Base-by-base conservation (phyloP, 2,329 filamentous ascomycete species). In the Talaromyces sp. region DNA sequence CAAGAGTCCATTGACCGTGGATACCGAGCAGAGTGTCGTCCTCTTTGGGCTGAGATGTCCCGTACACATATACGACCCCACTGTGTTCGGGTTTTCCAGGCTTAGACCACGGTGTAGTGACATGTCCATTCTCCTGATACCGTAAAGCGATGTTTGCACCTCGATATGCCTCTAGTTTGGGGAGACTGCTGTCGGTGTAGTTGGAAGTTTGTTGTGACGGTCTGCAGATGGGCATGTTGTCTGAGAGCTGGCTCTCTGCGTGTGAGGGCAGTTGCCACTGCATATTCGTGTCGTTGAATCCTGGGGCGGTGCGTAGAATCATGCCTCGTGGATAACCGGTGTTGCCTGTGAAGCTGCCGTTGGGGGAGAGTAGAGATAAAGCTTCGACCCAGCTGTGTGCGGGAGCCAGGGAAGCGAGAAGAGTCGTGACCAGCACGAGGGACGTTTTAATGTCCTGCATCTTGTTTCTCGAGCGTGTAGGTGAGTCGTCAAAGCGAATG, bases 361-460 rank as follows among this genome's bases (percentile, higher is more conserved):
- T 90, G 31, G 86, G 76, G 62, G 88, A 86, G 75, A 97, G 88
- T 65, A 88, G 86, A 68, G 83, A 86, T 59, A 94, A 82, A 72
- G 89, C 83, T 78, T 97, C 93, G 58, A 94, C 85, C 93, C 93
- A 97, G 19, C 88, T 90, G 78, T 97, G 94, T 40, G 87, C 89
- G 31, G 68, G 66, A 25, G 73, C 69, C 31, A 74, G 68, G 6
- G 74, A 66, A 54, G 71, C 67, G 47, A 79, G 63, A 36, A 74
- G 61, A 31, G 67, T 66, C 59, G 58, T 64, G 61, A 43, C 54
- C 40, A 62, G 36, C 65, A 64, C 43, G 62, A 62, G n/a, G 64
- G 65, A 51, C 53, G 36, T 53, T 19, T 49, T 67, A 58, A 61
- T 67, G 67, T 40, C 59, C 59, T 53, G 63, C 63, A 65, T 61